These are phyloP conservation scores for Daldinia bambusicola DNA, from an alignment of 495 filamentous ascomycete genomes.

Conservation along the genomic window DNA sequence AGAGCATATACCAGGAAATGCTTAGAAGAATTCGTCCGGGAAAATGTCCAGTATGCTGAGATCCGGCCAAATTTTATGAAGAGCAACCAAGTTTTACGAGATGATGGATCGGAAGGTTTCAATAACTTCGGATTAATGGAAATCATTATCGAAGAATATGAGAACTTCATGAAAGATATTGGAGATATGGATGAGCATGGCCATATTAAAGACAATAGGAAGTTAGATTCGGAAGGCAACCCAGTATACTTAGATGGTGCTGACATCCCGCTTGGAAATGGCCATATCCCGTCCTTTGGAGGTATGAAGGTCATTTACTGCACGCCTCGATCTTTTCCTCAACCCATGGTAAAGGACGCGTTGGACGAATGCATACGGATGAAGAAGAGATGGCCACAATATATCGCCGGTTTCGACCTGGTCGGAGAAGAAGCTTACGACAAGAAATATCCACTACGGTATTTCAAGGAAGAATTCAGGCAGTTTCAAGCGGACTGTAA, in stretches of 20 bases:
- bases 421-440: slow-evolving; percentile 81
- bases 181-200: slow-evolving; percentile 44
- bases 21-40: slow-evolving; percentile 61
- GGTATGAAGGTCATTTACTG: slow-evolving; percentile 65
- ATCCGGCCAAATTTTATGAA: slow-evolving; percentile 68
- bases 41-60: slow-evolving; percentile 68
- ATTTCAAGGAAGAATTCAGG: slow-evolving; percentile 79
- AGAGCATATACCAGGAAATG: slow-evolving; percentile 57
- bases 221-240: slow-evolving; percentile 24
- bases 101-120: slow-evolving; percentile 55
- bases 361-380: slow-evolving; percentile 83
- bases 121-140: slow-evolving; percentile 61
- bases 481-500: slow-evolving; percentile 81
- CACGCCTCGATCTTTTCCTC: slow-evolving; percentile 65
- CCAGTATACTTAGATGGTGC: slow-evolving; percentile 11
- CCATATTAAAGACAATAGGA: slow-evolving; percentile 35
- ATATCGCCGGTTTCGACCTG: slow-evolving; percentile 86
- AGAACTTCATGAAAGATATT: slow-evolving; percentile 54
- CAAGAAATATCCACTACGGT: slow-evolving; percentile 71
- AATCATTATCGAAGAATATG: slow-evolving; percentile 61
- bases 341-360: slow-evolving; percentile 66
- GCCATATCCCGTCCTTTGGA: slow-evolving; percentile 45
- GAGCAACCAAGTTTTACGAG: slow-evolving; percentile 60
- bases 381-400: slow-evolving; percentile 73
- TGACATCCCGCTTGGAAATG: slow-evolving; percentile 22